Percentiles rank a stretch among this genome's conserved stretches.
Conservation (phyloP, 306 rosid genomes). For the Echinosophora koreensis region DNA sequence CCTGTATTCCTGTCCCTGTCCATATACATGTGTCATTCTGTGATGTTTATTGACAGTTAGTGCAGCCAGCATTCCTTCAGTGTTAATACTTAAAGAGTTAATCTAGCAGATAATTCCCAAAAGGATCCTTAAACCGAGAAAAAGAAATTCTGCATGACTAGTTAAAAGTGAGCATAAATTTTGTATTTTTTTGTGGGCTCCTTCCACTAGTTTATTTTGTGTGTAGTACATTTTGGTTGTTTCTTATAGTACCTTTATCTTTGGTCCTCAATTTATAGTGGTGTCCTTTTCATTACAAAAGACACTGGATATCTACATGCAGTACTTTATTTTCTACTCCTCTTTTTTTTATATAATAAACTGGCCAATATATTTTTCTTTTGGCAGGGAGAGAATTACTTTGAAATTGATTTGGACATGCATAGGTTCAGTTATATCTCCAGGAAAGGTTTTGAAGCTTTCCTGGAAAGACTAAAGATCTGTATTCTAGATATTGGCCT, state of each 20-base stretch:
- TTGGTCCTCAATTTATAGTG: slow-evolving; percentile 49
- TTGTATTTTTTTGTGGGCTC: slow-evolving; percentile 44
- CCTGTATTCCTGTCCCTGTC: background rate
- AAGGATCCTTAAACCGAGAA: slow-evolving; percentile 1
- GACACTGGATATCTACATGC: slow-evolving; percentile 39
- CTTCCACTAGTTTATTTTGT: slow-evolving; percentile 21
- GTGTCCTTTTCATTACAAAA: slow-evolving; percentile 49
- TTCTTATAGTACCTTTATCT: slow-evolving; percentile 16
- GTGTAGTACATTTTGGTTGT: slow-evolving; percentile 30
- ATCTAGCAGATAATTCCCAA: slow-evolving; percentile 31
- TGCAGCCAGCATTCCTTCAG: slow-evolving; percentile 10
- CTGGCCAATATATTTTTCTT: slow-evolving; percentile 30
- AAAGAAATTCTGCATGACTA: slow-evolving; percentile 22
- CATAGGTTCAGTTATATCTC: slow-evolving; percentile 97
- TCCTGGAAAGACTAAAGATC: slow-evolving; percentile 79
- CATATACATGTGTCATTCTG: slow-evolving; percentile 35
- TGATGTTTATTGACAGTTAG: background rate
- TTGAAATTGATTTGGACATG: slow-evolving; percentile 97
- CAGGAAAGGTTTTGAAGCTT: slow-evolving; percentile 95
- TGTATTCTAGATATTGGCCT: slow-evolving; percentile 92
- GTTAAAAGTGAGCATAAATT: slow-evolving; percentile 30
- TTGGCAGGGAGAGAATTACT: slow-evolving; percentile 86
- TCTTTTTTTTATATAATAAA: too few species aligned
- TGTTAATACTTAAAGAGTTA: slow-evolving; percentile 3
- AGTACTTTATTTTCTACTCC: slow-evolving; percentile 8